Base-by-base conservation (phyloP, 371 early-diverging fungal species). In the Rhizopus microsporus region DNA sequence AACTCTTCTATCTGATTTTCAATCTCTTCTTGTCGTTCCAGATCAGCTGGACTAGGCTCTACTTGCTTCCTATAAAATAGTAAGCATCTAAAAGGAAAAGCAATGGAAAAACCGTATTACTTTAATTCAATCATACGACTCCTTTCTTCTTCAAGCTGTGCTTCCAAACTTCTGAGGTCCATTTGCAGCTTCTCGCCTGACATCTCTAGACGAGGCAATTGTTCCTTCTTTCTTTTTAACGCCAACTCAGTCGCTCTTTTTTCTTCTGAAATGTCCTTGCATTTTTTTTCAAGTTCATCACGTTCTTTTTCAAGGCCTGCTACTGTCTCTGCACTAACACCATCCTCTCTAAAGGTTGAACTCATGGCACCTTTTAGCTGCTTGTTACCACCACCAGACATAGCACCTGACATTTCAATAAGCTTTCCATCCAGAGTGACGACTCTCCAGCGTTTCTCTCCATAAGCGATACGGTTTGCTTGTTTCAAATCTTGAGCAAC, bases 381-480 rank as follows among this genome's bases (percentile, higher is more conserved):
- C 34, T 74, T 75, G 30, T 82, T 90, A 15, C 95, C 95, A 61
- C 99, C 99, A 65, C 99, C 99, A 15, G 91, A 89, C 98, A 99
- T 97, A 6, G 99, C 91, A 64, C 99, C 99, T 0, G 93, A 89
- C 33, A 84, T 87, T 56, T 99, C 99, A 61, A 99, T 94, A 45
- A 99, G 65, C 60, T 97, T 88, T 3, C 99, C 99, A 56, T 93
- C 94, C 54, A 99, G 65, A 1, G 99, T 99, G 0, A 99, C 99
- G 0, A 99, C 98, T 44, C 98, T 84, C 83, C 88, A 92, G 35
- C 98, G 88, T 15, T 84, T 81, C 31, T 71, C 60, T 15, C 86
- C 85, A 76, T 87, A 99, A 0, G 99, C 98, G 44, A 99, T 89
- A 35, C 86, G 72, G 57, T 93, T 95, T 3, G 99, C 99, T 61